These are phyloP conservation scores for Artomyces pyxidatus DNA, from an alignment of 768 basidiomycete species.

Conservation along the genomic window DNA sequence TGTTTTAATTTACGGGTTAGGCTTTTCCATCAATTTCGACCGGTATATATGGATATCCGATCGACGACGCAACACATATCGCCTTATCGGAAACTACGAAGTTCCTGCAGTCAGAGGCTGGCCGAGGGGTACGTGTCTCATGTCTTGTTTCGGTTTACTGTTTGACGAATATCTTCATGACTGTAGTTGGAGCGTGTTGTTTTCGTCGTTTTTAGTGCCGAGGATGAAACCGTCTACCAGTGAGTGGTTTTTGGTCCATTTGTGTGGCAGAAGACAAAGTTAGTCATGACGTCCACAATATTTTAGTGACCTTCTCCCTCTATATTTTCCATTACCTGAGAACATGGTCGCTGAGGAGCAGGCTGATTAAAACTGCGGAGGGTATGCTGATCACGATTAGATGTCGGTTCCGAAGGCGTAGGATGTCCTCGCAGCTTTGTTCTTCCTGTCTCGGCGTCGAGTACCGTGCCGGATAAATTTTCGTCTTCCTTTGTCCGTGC, in stretches of 20 bases:
- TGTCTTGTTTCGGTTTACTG: neutral
- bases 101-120: conserved; percentile 47
- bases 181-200: conserved; percentile 55
- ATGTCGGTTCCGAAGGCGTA: too few relatives aligned
- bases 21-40: conserved; percentile 80
- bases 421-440: too few relatives aligned
- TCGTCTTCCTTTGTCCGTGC: too few relatives aligned
- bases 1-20: conserved; percentile 27
- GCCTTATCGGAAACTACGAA: conserved; percentile 52
- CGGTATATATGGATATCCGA: conserved; percentile 72
- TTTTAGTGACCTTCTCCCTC: neutral
- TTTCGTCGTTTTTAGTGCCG: conserved; percentile 66
- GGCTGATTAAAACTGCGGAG: too few relatives aligned
- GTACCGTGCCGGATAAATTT: too few relatives aligned
- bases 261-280: too few relatives aligned
- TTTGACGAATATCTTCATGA: neutral
- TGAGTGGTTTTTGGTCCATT: too few relatives aligned
- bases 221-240: conserved; percentile 59
- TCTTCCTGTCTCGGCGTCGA: too few relatives aligned
- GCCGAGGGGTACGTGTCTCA: conserved; percentile 25
- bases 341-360: too few relatives aligned
- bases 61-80: conserved; percentile 61
- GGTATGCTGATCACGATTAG: too few relatives aligned
- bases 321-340: conserved; percentile 1
- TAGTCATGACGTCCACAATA: too few relatives aligned